phyloP scores from a whole-genome alignment of 1,284 basidiomycete species.

The Lentinus polychrous region DNA sequence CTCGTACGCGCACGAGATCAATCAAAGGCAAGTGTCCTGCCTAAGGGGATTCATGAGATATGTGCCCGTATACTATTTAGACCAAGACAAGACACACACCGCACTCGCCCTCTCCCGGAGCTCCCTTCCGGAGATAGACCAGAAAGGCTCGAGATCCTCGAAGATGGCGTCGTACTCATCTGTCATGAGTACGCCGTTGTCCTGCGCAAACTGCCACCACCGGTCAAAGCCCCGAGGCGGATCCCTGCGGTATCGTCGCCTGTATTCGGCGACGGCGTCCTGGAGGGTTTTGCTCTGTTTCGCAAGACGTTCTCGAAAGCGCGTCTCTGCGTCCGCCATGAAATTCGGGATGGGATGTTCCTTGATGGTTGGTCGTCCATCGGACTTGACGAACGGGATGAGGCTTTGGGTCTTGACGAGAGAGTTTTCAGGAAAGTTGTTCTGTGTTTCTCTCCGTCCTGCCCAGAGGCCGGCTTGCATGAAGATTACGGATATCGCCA shows the following conservation, averaged over 20 bases:
- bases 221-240: constrained; percentile 86
- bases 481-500: constrained; percentile 43
- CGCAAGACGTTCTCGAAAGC: constrained; percentile 58
- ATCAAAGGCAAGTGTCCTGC: constrained; percentile 77
- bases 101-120: constrained; percentile 65
- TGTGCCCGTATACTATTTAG: background rate
- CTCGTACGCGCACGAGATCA: constrained; percentile 73
- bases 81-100: constrained; percentile 32
- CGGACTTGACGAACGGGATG: constrained; percentile 17
- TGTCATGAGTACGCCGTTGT: constrained; percentile 71
- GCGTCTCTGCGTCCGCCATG: constrained; percentile 71
- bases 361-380: constrained; percentile 18
- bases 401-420: constrained; percentile 14
- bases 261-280: constrained; percentile 76
- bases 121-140: constrained; percentile 66
- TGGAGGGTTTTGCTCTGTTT: constrained; percentile 72
- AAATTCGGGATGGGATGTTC: constrained; percentile 78
- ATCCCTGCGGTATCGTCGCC: constrained; percentile 63
- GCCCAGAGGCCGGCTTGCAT: constrained; percentile 50
- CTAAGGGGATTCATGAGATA: constrained; percentile 26
- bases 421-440: constrained; percentile 22
- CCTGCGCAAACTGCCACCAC: constrained; percentile 81
- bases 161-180: constrained; percentile 89
- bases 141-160: constrained; percentile 78
- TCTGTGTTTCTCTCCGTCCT: constrained; percentile 23